These are phyloP conservation scores for Endotrypanum monterogeii DNA, from an alignment of 208 protist genomes.

Conservation along the genomic window DNA sequence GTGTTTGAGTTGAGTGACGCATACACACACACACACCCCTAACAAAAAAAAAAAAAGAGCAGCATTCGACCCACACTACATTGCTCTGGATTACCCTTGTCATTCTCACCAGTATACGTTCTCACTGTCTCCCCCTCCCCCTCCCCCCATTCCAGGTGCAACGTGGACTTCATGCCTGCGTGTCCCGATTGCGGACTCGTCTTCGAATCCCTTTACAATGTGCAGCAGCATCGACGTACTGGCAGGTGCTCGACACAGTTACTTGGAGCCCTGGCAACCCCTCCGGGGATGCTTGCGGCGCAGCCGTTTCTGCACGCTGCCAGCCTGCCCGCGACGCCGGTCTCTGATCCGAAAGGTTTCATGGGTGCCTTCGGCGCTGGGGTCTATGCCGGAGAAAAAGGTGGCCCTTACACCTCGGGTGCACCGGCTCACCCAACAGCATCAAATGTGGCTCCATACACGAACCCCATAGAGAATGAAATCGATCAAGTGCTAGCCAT, in stretches of 20 bases:
- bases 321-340: neutral
- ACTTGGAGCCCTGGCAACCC: neutral
- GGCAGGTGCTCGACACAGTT: constrained; percentile 11
- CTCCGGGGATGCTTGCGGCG: neutral
- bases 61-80: neutral
- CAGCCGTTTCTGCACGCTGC: neutral
- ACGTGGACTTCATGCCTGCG: constrained; percentile 30
- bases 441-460: neutral
- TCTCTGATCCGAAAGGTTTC: neutral
- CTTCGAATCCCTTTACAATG: constrained; percentile 36
- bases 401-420: constrained; percentile 2
- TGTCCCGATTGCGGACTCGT: constrained; percentile 57
- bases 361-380: neutral
- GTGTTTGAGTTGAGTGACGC: neutral
- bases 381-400: neutral
- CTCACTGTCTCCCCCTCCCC: neutral
- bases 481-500: constrained; percentile 35
- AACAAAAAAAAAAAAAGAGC: neutral
- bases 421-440: constrained; percentile 4
- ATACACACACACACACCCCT: too few relatives aligned
- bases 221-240: constrained; percentile 35
- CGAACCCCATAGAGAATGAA: constrained; percentile 25
- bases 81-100: neutral
- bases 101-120: neutral
- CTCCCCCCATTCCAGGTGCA: neutral